Percentiles rank a stretch among this genome's conserved stretches.
Evolutionary conservation across 1,139 yeast genomes (phyloP).

Genomic region (Pichia cactophila): DNA sequence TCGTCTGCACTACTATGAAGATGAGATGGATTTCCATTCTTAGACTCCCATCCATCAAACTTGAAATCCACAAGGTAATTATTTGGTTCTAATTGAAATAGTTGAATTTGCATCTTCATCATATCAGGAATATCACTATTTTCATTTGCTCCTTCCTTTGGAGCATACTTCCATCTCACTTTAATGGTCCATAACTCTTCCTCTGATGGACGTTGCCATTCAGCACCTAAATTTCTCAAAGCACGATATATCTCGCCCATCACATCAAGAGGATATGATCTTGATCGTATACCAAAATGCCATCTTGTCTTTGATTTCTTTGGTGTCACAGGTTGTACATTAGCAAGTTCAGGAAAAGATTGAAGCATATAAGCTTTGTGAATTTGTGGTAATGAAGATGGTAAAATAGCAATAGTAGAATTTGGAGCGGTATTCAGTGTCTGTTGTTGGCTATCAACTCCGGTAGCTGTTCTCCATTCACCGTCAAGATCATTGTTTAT

Average conservation of each 20-base stretch:
- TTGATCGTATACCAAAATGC: slow-evolving; percentile 97
- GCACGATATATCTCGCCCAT: slow-evolving; percentile 99
- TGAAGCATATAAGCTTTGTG: slow-evolving; percentile 87
- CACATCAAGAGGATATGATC: slow-evolving; percentile 94
- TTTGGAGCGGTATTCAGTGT: slow-evolving; percentile 36
- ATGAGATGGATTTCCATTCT: slow-evolving; percentile 8
- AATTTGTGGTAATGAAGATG: slow-evolving; percentile 88
- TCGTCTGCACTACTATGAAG: slow-evolving; percentile 22
- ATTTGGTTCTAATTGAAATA: slow-evolving; percentile 91
- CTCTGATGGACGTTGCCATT: slow-evolving; percentile 92
- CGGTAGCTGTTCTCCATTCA: slow-evolving; percentile 26
- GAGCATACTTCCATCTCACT: slow-evolving; percentile 87
- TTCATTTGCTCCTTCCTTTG: slow-evolving; percentile 21
- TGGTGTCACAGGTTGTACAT: slow-evolving; percentile 65
- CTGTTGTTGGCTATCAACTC: slow-evolving; percentile 23
- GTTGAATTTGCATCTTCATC: slow-evolving; percentile 96
- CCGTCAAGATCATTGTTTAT: background rate
- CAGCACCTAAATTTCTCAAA: slow-evolving; percentile 87
- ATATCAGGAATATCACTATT: slow-evolving; percentile 46
- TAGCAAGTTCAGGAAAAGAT: slow-evolving; percentile 40
- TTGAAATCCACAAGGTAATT: slow-evolving; percentile 94
- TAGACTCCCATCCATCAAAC: slow-evolving; percentile 89
- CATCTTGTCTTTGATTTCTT: slow-evolving; percentile 92
- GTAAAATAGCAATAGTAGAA: slow-evolving; percentile 81
- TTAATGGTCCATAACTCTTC: slow-evolving; percentile 94